These are phyloP conservation scores for Exsudoporus floridanus DNA, from an alignment of 1,284 basidiomycete species.

Conservation along the genomic window DNA sequence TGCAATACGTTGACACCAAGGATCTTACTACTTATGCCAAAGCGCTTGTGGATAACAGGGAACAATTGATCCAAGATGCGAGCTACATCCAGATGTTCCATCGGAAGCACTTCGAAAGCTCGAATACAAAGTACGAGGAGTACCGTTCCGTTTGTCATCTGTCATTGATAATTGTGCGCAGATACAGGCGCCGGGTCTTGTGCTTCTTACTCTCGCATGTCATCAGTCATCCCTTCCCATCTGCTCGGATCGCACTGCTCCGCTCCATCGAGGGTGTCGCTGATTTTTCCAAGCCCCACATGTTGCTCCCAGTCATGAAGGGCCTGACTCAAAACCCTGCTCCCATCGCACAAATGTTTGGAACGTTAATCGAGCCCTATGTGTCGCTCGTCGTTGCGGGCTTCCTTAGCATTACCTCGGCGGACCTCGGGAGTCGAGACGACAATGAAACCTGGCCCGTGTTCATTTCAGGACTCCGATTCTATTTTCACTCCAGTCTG, in stretches of 20 bases:
- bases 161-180: conserved; percentile 33
- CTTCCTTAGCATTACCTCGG: conserved; percentile 51
- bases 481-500: conserved; percentile 49
- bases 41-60: conserved; percentile 50
- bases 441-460: conserved; percentile 48
- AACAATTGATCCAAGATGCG: conserved; percentile 72
- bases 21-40: conserved; percentile 72
- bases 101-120: conserved; percentile 50
- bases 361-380: conserved; percentile 42
- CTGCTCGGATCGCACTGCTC: conserved; percentile 59
- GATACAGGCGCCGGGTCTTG: conserved; percentile 73
- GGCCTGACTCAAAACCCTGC: conserved; percentile 37
- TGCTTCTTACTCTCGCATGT: conserved; percentile 86
- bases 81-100: conserved; percentile 67
- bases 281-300: conserved; percentile 62
- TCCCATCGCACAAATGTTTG: conserved; percentile 20
- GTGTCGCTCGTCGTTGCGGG: conserved; percentile 50
- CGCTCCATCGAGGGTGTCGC: conserved; percentile 58
- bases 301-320: conserved; percentile 63
- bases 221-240: conserved; percentile 54
- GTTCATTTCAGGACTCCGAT: conserved; percentile 46
- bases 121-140: conserved; percentile 51
- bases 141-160: background rate
- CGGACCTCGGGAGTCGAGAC: conserved; percentile 41
- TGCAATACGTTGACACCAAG: conserved; percentile 79